Base-by-base conservation (phyloP, 2,329 filamentous ascomycete genomes). In the Fusarium avenaceum region DNA sequence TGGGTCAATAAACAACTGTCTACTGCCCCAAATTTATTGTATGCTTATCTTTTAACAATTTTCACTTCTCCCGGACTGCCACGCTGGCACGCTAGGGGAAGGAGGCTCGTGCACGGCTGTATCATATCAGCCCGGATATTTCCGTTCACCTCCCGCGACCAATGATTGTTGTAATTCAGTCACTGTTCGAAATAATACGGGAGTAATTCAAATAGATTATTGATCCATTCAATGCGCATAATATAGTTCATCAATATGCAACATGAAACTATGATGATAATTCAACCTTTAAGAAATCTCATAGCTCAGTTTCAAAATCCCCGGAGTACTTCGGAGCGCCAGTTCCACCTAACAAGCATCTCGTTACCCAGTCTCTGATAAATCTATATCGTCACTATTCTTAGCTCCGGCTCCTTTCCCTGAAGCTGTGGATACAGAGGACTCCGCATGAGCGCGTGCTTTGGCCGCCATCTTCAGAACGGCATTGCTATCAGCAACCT, bases 401-500 rank as follows among this genome's bases (percentile, higher is more conserved):
- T 38, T 38, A n/a, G 17, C 17, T 14, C 35, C 35, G 17, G 8
- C 8, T n/a, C 7, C 17, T 3, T 38, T 38, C 19, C 17, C 35
- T 17, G 33, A 35, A 35, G 15, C 33, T n/a, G 15, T n/a, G 17
- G 35, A 19, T 19, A 8, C 35, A 38, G 35, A 10, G 17, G 17
- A n/a, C 17, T 38, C 35, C 24, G 3, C 17, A 19, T 22, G 15
- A n/a, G 20, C 28, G n/a, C 15, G 33, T 13, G 49, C 56, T n/a
- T 61, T 62, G 32, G 57, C 51, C 26, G 42, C 53, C 46, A 67
- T 33, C 6, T 32, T 46, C 15, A 38, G 20, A 1, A 67, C 63
- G 10, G 38, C 48, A 3, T 26, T 40, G 4, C 15, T 17, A 33
- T 69, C 65, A 6, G 61, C 58, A 8, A 69, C 69, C 49, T 69